These are phyloP conservation scores for Arabis hirsuta DNA, from an alignment of 345 rosid species.

Conservation along the genomic window DNA sequence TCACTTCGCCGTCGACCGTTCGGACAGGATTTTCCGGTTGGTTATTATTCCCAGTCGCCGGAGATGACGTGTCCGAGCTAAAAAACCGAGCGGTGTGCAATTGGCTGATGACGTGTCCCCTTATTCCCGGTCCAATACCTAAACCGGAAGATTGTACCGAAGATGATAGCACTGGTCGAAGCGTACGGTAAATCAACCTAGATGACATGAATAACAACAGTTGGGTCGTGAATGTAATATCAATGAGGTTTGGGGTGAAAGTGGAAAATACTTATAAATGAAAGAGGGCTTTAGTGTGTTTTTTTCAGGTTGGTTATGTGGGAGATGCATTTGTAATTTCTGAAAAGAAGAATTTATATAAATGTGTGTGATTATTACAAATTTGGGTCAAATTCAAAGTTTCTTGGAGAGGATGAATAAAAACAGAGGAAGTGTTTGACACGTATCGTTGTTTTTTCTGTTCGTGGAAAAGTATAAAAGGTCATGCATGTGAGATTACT, in stretches of 20 bases:
- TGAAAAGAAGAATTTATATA: slow-evolving; percentile 25
- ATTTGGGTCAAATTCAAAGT: slow-evolving; percentile 39
- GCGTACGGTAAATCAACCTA: slow-evolving; percentile 29
- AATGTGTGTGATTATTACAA: slow-evolving; percentile 16
- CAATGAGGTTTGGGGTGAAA: slow-evolving; percentile 4
- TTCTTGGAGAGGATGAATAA: slow-evolving; percentile 37
- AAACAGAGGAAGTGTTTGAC: slow-evolving; percentile 31
- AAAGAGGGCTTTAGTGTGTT: background rate
- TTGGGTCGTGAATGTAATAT: slow-evolving; percentile 10
- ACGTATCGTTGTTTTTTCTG: slow-evolving; percentile 21
- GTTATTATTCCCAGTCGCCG: slow-evolving; percentile 3
- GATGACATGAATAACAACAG: slow-evolving; percentile 26
- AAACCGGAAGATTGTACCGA: slow-evolving; percentile 36
- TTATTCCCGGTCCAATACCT: slow-evolving; percentile 17
- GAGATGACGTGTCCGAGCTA: slow-evolving; percentile 35
- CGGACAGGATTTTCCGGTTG: slow-evolving; percentile 26
- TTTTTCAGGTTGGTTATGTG: slow-evolving; percentile 17
- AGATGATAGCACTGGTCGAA: slow-evolving; percentile 43
- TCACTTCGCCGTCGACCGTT: slow-evolving; percentile 37
- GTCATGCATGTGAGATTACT: background rate
- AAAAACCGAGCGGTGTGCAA: slow-evolving; percentile 12
- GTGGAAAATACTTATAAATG: background rate
- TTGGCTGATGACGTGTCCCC: slow-evolving; percentile 13
- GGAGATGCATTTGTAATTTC: background rate
- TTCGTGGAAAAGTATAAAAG: slow-evolving; percentile 27